A percentile compares a stretch with the other conserved stretches of the same genome.
These are phyloP conservation scores for Cordia subcordata DNA, from an alignment of 257 asterid species.

Conservation along the genomic window DNA sequence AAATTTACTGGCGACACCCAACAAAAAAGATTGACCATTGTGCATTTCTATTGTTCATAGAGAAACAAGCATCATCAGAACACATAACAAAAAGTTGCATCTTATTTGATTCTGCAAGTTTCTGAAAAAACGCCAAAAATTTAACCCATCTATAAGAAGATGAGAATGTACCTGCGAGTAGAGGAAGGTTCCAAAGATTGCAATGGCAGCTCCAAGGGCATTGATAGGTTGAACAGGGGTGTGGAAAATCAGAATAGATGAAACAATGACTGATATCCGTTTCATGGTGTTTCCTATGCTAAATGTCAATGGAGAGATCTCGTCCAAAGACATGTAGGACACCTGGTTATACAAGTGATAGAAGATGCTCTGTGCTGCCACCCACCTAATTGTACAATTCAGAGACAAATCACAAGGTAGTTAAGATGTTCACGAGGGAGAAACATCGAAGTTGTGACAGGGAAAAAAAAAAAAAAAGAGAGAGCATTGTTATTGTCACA, in stretches of 20 bases:
- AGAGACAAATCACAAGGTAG: neutral
- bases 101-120: too few species aligned
- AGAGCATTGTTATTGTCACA: too few species aligned
- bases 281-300: conserved; percentile 24
- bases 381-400: conserved; percentile 12
- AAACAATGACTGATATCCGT: conserved; percentile 20
- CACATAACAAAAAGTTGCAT: too few species aligned
- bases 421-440: neutral
- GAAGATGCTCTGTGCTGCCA: conserved; percentile 23
- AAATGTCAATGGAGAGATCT: conserved; percentile 20
- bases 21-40: too few species aligned
- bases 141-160: neutral
- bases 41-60: too few species aligned
- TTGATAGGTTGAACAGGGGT: conserved; percentile 21
- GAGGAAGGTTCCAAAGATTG: conserved; percentile 18
- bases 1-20: too few species aligned
- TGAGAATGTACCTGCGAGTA: conserved; percentile 15
- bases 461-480: too few species aligned
- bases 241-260: conserved; percentile 19
- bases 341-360: conserved; percentile 22
- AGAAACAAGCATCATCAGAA: too few species aligned
- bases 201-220: conserved; percentile 25
- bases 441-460: neutral
- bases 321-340: conserved; percentile 20
- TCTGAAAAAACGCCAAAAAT: too few species aligned